These are phyloP conservation scores for Paracamarosporium sp. DNA, from an alignment of 2,329 filamentous ascomycete genomes.

Conservation along the genomic window DNA sequence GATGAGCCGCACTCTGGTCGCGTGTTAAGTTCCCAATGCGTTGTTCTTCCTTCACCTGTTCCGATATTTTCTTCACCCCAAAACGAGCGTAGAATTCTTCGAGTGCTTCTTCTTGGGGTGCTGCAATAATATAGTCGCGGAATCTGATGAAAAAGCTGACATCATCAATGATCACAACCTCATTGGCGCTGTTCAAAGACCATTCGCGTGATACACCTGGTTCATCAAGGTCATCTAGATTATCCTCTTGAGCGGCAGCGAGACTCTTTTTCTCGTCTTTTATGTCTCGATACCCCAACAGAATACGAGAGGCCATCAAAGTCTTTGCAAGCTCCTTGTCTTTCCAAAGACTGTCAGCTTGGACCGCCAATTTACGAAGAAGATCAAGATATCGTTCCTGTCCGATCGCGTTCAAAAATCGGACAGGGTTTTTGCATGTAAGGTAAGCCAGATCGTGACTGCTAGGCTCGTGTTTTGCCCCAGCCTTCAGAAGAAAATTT, in stretches of 20 bases:
- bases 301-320: constrained; percentile 77
- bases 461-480: constrained; percentile 89
- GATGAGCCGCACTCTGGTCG: constrained; percentile 72
- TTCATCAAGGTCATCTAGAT: constrained; percentile 54
- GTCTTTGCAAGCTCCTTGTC: constrained; percentile 79
- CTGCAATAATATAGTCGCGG: constrained; percentile 81
- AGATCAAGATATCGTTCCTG: constrained; percentile 87
- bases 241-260: constrained; percentile 47
- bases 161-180: constrained; percentile 71
- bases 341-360: constrained; percentile 71
- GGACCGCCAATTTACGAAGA: constrained; percentile 80
- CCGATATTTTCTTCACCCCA: constrained; percentile 77
- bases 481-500: constrained; percentile 84
- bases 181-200: constrained; percentile 75
- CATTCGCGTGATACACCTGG: constrained; percentile 69
- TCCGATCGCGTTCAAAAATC: constrained; percentile 80
- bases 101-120: constrained; percentile 86
- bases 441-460: constrained; percentile 83
- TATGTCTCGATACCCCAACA: constrained; percentile 81
- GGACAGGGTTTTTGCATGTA: constrained; percentile 82
- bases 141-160: constrained; percentile 76
- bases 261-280: constrained; percentile 61
- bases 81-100: constrained; percentile 86
- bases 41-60: constrained; percentile 78
- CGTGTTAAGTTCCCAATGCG: constrained; percentile 70